Evolutionary conservation across 495 filamentous ascomycete genomes (phyloP), one percentile per base, ranked within the genome.

Genomic region (Cenococcum geophilum): DNA sequence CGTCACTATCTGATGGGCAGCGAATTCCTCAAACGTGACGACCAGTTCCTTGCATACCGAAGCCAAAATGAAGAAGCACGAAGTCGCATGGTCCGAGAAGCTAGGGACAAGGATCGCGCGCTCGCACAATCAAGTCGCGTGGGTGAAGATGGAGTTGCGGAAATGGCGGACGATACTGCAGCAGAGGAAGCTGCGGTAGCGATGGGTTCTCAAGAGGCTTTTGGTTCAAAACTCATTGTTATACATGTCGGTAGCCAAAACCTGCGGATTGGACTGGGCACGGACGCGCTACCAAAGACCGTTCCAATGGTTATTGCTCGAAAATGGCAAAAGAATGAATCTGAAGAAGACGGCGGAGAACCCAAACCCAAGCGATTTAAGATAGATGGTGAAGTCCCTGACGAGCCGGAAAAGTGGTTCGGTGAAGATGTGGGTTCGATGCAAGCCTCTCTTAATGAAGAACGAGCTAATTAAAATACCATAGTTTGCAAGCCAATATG

Each of bases 191-290:
- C 27, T 18, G 88, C 61, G 73, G 58, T 14, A 18, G 10, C 37
- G 32, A 55, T 59, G 58, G 65, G 35, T 57, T 64, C 58, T 9
- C 37, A 36, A 23, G 59, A 64, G 20, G 65, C 79, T n/a, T 73
- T 82, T 60, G 89, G 90, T 40, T 92, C 91, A 10, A 97, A 95
- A 72, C 86, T 96, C 57, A 92, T 98, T 70, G 87, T 97, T 36
- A 89, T 98, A 58, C 93, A 98, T 71, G 82, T 92, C n/a, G 93
- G 93, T n/a, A 96, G 91, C 70, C 93, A 98, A 75, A 97, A 97
- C 60, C 73, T 97, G 57, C 81, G 93, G 35, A 90, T 98, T 62
- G 93, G 93, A 0, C 80, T 97, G 51, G 89, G 92, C 5, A 97
- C 89, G 69, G 93, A 98, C 77, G 93, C 92, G 21, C 74, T 98